Percentiles rank a stretch among this genome's conserved stretches.
Evolutionary conservation across 306 rosid species (phyloP).

Genomic region (Fagus sylvatica): DNA sequence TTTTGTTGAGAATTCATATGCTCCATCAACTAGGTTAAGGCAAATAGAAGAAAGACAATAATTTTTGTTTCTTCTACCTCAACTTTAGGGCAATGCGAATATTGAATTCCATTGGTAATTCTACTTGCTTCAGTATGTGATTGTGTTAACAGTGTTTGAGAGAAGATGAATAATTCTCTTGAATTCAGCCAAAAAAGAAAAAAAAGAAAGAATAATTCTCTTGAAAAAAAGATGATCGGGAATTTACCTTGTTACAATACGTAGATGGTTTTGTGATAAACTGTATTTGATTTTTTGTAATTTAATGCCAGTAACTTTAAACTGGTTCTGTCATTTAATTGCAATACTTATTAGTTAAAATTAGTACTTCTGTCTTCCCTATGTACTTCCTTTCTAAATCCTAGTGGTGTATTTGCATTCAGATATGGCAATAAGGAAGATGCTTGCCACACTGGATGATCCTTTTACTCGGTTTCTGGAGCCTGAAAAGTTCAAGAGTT

Average conservation of each 20-base stretch:
- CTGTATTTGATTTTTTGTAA: not conserved
- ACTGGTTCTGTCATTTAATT: not conserved
- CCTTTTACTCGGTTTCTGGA: constrained; percentile 94
- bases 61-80: not conserved
- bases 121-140: not conserved
- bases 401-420: constrained; percentile 30
- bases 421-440: constrained; percentile 90
- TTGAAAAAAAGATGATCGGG: not conserved
- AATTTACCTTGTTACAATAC: not conserved
- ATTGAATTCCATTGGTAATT: not conserved
- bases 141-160: not conserved
- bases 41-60: not conserved
- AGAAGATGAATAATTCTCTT: not conserved
- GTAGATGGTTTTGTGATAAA: not conserved
- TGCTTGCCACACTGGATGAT: constrained; percentile 92
- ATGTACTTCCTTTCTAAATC: constrained; percentile 14
- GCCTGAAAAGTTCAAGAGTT: constrained; percentile 85
- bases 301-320: not conserved
- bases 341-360: constrained; percentile 5
- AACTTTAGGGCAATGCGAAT: not conserved
- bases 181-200: not conserved
- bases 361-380: constrained; percentile 9
- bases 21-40: not conserved
- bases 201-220: not conserved
- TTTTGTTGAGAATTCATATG: not conserved